Base-by-base conservation (phyloP, 345 rosid species). In the Laguncularia racemosa region DNA sequence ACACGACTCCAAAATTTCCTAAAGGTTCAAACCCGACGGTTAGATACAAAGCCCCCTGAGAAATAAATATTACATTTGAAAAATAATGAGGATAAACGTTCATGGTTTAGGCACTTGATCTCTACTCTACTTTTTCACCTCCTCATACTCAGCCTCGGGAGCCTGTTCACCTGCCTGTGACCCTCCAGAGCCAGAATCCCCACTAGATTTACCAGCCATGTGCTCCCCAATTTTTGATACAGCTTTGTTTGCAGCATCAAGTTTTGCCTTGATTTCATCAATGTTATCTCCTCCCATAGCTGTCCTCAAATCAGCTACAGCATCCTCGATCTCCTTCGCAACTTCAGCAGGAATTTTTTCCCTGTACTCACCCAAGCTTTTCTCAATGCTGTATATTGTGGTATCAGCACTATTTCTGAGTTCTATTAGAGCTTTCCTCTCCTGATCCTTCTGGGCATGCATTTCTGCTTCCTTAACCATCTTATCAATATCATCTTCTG, bases 371-470 rank as follows among this genome's bases (percentile, higher is more conserved):
- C 33, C 44, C 58, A 71, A 47, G 56, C 76, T 71, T 57, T 71
- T 71, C 61, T 71, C 76, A 11, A 67, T 56, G 66, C 71, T 71
- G 61, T 71, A 71, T 1, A 47, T 54, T 0, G 71, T 71, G 40
- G 71, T 71, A 58, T 71, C 76, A 0, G 76, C 76, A 16, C 54
- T 66, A 20, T 71, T 71, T 46, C 50, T 67, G 1, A 63, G 50
- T n/a, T 71, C 76, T 14, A 71, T 67, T 51, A 71, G 49, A 14
- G 68, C 62, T n/a, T 71, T 71, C 68, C 81, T 88, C 60, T 84
- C 88, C 47, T 88, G 72, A 56, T 88, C 97, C 64, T 64, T 88
- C 76, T 83, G 96, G 16, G 96, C 71, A 47, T 81, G 79, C 74
- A 80, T 50, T 71, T 88, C 97, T 0, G 91, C 95, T 60, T 91